Base-by-base conservation (phyloP, 768 basidiomycete species). In the Leccinum imitatum region DNA sequence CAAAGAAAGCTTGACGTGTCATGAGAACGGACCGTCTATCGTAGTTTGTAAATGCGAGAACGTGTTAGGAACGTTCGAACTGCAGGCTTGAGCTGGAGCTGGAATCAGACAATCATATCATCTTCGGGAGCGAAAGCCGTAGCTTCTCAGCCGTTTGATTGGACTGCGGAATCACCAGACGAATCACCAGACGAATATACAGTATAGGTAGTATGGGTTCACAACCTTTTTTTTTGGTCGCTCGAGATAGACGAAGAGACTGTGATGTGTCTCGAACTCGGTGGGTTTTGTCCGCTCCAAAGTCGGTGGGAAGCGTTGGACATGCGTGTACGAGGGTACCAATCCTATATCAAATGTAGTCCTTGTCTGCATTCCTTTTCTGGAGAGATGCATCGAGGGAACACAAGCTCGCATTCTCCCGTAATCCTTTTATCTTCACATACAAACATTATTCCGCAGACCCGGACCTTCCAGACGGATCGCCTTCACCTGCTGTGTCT, bases 401-500 rank as follows among this genome's bases (percentile, higher is more conserved):
- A 56, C 19, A 39, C 46, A 10, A 23, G 21, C 5, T 44, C 21
- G 27, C 17, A 30, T 56, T 7, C 21, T 3, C 13, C 15, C 17
- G 6, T 21, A 14, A 14, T 41, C 39, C 17, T 41, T 39, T 39
- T 3, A 39, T 39, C 39, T 39, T 17, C 39, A 17, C 17, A 41
- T 6, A 17, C 15, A 9, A 47, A 25, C 4, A 25, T 46, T 61
- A 70, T 37, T 63, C 46, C 53, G 37, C 57, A 19, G 68, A 48
- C 54, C 54, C 31, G 23, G 56, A 50, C 31, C 31, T 59, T 57
- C 27, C 44, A 39, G 56, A 7, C 6, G 59, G 54, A 37, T 57
- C 58, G 2, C 59, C 62, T 21, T 71, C 71, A 50, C 41, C 59
- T 41, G 66, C 55, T 8, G 60, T 3, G 14, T 76, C 78, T 6